Base-by-base conservation (phyloP, 2,329 filamentous ascomycete species). In the Diaporthe sp. region DNA sequence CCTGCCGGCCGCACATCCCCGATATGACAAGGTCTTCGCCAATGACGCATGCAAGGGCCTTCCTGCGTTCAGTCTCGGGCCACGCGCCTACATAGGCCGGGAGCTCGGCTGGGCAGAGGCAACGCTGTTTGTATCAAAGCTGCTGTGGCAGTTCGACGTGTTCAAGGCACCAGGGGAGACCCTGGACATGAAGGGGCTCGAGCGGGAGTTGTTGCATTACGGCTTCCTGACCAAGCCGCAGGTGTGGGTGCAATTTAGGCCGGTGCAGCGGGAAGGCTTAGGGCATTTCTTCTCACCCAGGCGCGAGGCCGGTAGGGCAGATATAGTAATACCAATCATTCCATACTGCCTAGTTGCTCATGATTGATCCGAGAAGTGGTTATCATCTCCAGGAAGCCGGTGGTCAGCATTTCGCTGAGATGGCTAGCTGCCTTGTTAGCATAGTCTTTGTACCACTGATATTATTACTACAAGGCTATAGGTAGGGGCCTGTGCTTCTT, bases 101-200 rank as follows among this genome's bases (percentile, higher is more conserved):
- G 70, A 71, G 69, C 42, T 71, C 15, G 70, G 19, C 22, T 71
- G 70, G 70, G 17, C 32, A 9, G 44, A 65, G 35, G 56, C 39
- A 19, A 61, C 17, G 58, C 12, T 71, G 17, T 63, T 55, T 12
- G 25, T 71, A 6, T 53, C 44, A 9, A 63, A 71, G 37, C 27
- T 71, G 0, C 32, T 71, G 35, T 71, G 58, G 70, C 32, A 42
- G 10, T 71, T 71, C 22, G 70, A 71, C 25, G 15, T 63, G 25
- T 4, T 50, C 27, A 59, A 47, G 13, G 69, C 55, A 5, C 27
- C 55, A 1, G 55, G 51, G 19, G 39, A 71, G 55, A n/a, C 4
- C 2, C 30, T 61, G 55, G 22, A 61, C 22, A 32, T 58, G 51
- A 15, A 47, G 2, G 35, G 35, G 0, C 13, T 71, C 5, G 55